Evolutionary conservation across 2,329 filamentous ascomycete species (phyloP).

Genomic region (Lojkania enalia): DNA sequence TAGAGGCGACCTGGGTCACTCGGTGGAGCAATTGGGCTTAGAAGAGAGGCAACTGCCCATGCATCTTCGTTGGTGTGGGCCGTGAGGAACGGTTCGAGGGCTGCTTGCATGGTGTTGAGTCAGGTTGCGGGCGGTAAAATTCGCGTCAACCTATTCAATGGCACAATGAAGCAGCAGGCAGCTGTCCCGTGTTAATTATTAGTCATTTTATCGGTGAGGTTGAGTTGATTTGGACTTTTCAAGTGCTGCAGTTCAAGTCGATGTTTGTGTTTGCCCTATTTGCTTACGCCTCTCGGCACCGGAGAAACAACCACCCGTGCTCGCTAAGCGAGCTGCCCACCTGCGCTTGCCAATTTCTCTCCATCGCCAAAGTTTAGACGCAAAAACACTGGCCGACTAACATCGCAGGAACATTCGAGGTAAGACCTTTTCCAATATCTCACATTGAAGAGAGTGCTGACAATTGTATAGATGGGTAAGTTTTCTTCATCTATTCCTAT

Average conservation of each 20-base stretch:
- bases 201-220: neutral
- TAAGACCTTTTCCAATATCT: conserved; percentile 39
- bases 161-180: neutral
- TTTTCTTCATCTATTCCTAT: conserved; percentile 24
- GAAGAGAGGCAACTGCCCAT: conserved; percentile 71
- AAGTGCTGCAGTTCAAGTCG: neutral
- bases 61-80: conserved; percentile 70
- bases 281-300: neutral
- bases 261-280: neutral
- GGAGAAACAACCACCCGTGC: neutral
- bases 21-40: conserved; percentile 70
- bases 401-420: conserved; percentile 58
- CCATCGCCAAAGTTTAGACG: conserved; percentile 10
- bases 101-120: conserved; percentile 63
- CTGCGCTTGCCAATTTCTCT: neutral
- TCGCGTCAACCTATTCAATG: neutral
- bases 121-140: neutral
- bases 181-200: neutral
- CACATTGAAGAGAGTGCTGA: conserved; percentile 27
- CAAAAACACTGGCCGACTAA: conserved; percentile 43
- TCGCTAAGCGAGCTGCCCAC: conserved; percentile 6
- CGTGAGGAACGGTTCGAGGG: conserved; percentile 73
- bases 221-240: neutral
- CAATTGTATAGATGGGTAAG: conserved; percentile 64
- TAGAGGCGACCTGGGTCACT: conserved; percentile 67